Base-by-base conservation (phyloP, 1,139 yeast species). In the Pichia sp. region DNA sequence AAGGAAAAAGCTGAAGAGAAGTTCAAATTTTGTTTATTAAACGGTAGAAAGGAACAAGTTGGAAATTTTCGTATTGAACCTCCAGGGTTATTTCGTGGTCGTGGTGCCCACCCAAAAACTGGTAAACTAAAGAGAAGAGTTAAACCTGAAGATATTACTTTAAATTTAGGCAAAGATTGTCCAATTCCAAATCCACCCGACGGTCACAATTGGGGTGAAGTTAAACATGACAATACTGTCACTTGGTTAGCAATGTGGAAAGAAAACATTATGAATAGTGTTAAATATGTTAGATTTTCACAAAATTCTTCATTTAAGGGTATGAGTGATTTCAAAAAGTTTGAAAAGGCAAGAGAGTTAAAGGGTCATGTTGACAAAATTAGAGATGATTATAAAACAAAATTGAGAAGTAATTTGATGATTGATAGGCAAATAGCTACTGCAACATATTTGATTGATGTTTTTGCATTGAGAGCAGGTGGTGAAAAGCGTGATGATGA, bases 211-310 rank as follows among this genome's bases (percentile, higher is more conserved):
- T 91, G 99, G 99, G 96, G 87, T 16, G 96, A 88, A 61, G 76
- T 93, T 25, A 79, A 79, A 60, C 95, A 90, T 67, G 98, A 91
- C 66, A 84, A 87, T 59, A 86, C 93, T 0, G 97, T 91, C 31
- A 83, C 95, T 7, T 93, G 99, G 99, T 75, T 91, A 54, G 98
- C 97, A 0, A 90, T 86, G 86, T 91, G 98, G 98, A 84, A 86
- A 66, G 98, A 91, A 69, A 91, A 91, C 63, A 87, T 91, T 59
- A 83, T 89, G 52, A 89, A 87, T 60, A 77, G 84, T 39, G 80
- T 83, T 62, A 91, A 91, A 68, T 93, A 91, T 67, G 98, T 91
- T 50, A 75, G 96, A 67, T 81, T 91, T 69, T 96, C 96, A 2
- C 95, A 95, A 34, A 88, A 83, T 62, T 90, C 97, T 1, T 87